Base-by-base conservation (phyloP, 108 stramenopile genomes). In the Parmales sp. region DNA sequence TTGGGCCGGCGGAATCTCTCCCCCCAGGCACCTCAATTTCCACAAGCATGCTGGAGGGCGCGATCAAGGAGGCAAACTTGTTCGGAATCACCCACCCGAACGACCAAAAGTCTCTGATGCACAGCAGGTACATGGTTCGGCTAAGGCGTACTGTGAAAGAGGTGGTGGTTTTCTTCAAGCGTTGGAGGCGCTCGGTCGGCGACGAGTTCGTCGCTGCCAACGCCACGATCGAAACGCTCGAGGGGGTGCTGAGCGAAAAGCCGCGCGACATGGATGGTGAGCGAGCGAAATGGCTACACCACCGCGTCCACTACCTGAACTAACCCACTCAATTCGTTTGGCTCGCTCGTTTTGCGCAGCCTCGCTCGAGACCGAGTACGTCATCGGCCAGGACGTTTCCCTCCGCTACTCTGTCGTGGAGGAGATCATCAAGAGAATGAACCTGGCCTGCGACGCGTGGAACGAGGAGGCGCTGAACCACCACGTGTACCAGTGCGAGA, bases 131-230 rank as follows among this genome's bases (percentile, higher is more conserved):
- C 31, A 60, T 60, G 54, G 13, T 28, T 16, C 29, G 54, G 54
- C 13, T 60, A 34, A 23, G 54, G 28, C 2, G 26, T 5, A 60
- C 54, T 16, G 54, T 60, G n/a, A 60, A 60, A 34, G 54, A 60
- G 31, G 54, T 60, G 16, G 54, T 60, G 6, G 25, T 34, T 16
- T 34, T 34, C 31, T 34, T 34, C 54, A 60, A 60, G 31, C 54
- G 20, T 13, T 60, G 54, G 54, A 60, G 20, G n/a, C 54, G 54
- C 29, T 13, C 13, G 6, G 54, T 20, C 54, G 54, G 54, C 13
- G 54, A 60, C 54, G 54, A 60, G 31, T 60, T 60, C 54, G 54
- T 60, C 54, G 54, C 54, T 34, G 54, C 54, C 26, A 60, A 60
- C 54, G 54, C 54, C 16, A 60, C 54, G 28, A 20, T 60, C 54